Evolutionary conservation across 768 basidiomycete species (phyloP), one percentile per base, ranked within the genome.

Genomic region (Xerocomus potaroensis): DNA sequence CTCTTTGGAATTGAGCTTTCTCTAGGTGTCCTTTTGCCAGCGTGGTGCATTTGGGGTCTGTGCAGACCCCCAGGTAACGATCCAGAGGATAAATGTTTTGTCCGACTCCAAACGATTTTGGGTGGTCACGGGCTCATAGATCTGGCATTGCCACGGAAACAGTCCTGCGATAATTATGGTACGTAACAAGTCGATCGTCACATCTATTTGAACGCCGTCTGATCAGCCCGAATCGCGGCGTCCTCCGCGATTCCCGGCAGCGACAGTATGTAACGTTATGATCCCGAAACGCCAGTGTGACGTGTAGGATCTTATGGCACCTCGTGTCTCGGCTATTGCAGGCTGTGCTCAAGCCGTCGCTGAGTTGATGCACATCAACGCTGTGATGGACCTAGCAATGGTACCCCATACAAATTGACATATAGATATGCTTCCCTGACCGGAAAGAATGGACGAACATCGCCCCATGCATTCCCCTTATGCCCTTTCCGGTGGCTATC

Each of bases 371-470:
- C 30, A 50, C 56, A 60, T 58, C 56, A 57, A 47, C 45, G 18
- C 19, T 19, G 37, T 48, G 54, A 50, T 53, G 58, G 50, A 30
- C 53, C 64, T 45, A 52, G 49, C 48, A 54, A 61, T 55, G 60
- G 44, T 51, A 51, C 57, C 24, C 47, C 64, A 38, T 58, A 66
- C 56, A 60, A 60, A 53, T 57, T 55, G 55, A 46, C 55, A 18
- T 56, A 46, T 63, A 54, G 66, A 60, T 50, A 60, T 50, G 58
- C 65, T 37, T 61, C 64, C 56, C 57, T 41, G 69, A 61, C 61
- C 70, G 73, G 49, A 69, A 50, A 62, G 68, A 49, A 68, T 71
- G 45, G 70, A 74, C 24, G 72, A 69, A 41, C 64, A 70, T 47
- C 64, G 59, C 43, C 55, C 55, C 56, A 59, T 59, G 57, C 51